Percentiles rank a stretch among this genome's conserved stretches.
These are phyloP conservation scores for Suhomyces chickasaworum DNA, from an alignment of 1,139 yeast genomes.

Conservation along the genomic window DNA sequence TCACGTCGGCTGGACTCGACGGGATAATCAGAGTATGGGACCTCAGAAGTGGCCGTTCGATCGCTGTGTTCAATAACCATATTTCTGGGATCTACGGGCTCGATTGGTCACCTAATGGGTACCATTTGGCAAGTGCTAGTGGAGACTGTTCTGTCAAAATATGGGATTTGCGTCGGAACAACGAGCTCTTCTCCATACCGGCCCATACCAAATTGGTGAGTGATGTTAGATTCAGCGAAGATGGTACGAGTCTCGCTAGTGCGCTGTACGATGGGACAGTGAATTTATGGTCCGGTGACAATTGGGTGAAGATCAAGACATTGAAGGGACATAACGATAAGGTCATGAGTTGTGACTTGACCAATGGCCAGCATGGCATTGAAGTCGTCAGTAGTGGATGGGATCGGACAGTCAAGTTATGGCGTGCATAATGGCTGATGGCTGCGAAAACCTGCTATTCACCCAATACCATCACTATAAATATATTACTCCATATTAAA, in stretches of 20 bases:
- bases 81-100: conserved; percentile 68
- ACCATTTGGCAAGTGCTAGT: conserved; percentile 77
- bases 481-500: no score
- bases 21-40: conserved; percentile 83
- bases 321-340: conserved; percentile 70
- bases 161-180: conserved; percentile 75
- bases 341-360: conserved; percentile 69
- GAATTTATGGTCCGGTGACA: conserved; percentile 69
- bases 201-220: conserved; percentile 80
- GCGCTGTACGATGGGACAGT: conserved; percentile 72
- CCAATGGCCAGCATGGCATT: conserved; percentile 34
- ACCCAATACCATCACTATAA: no score
- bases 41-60: conserved; percentile 70
- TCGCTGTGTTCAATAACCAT: conserved; percentile 66
- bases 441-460: neutral
- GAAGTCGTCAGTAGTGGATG: conserved; percentile 70
- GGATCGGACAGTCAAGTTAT: conserved; percentile 76
- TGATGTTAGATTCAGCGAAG: conserved; percentile 53
- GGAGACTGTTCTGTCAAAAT: conserved; percentile 80
- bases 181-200: conserved; percentile 56
- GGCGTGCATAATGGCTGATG: conserved; percentile 31
- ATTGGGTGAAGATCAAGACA: conserved; percentile 62
- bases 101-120: conserved; percentile 79
- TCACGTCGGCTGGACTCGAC: conserved; percentile 81
- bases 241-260: conserved; percentile 58